Base-by-base conservation (phyloP, 495 filamentous ascomycete genomes). In the Talaromyces wortmannii region DNA sequence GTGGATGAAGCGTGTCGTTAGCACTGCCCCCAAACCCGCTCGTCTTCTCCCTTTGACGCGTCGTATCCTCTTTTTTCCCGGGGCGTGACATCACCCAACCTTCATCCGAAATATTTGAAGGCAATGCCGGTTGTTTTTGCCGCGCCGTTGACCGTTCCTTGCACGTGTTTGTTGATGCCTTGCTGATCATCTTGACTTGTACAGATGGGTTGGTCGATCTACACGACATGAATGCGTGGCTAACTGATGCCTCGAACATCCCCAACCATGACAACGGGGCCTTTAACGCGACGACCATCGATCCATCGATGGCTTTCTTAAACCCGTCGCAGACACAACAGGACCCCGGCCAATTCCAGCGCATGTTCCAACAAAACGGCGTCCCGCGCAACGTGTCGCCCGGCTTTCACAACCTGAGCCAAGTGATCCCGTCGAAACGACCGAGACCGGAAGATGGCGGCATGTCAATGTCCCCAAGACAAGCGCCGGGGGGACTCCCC, bases 381-480 rank as follows among this genome's bases (percentile, higher is more conserved):
- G 81, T 80, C 59, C 83, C 86, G 70, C 85, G 88, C 71, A 91
- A 91, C 71, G 83, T 84, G 40, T 90, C 89, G 40, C 88, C 89
- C 31, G 83, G 84, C 48, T 92, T 89, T 71, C 77, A 82, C 57
- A 84, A 81, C 57, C 80, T 84, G n/a, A 83, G 91, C 70, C 78
- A 87, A 36, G 83, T 95, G 66, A 83, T 96, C 55, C 92, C 92
- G 52, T 89, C 91, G 4, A 96, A 96, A 67, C 81, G 91, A 61
- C 82, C 88, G 36, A 82, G 91, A 55, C 89, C 90, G 30, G 90
- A 95, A 70, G 91, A 96, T 71, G 88, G 83, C 56, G 88, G 83
- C 56, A 80, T 94, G 59, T 82, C 81, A 53, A 85, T 87, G 73
- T 96, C 92, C 31, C 91, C 92, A 53, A 81, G 86, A 63, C 89